phyloP scores from a whole-genome alignment of 805 yeast species.

The Wickerhamiella bombiphila region DNA sequence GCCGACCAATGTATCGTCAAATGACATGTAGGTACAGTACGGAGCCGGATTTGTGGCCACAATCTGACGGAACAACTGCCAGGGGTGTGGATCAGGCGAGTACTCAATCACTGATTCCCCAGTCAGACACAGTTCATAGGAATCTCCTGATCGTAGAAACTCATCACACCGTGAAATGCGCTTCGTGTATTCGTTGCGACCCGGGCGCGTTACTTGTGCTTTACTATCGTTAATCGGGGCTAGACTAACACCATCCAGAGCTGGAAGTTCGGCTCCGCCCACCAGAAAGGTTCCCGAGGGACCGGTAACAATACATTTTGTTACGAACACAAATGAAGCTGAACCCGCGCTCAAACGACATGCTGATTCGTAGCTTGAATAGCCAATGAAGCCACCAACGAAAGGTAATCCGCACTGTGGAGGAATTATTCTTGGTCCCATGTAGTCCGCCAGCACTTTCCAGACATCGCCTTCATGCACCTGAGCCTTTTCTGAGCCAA shows the following conservation, averaged over 20 bases:
- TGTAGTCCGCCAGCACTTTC: constrained; percentile 35
- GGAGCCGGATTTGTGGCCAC: constrained; percentile 79
- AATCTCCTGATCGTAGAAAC: constrained; percentile 62
- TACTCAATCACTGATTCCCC: constrained; percentile 44
- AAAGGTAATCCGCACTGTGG: constrained; percentile 44
- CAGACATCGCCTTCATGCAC: constrained; percentile 26
- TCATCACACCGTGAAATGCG: constrained; percentile 53
- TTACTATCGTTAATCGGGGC: constrained; percentile 6
- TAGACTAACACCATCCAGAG: background rate
- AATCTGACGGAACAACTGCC: constrained; percentile 68
- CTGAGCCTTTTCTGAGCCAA: constrained; percentile 7
- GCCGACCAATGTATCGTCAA: constrained; percentile 54
- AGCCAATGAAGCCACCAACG: constrained; percentile 82
- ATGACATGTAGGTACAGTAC: constrained; percentile 65
- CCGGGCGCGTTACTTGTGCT: constrained; percentile 29
- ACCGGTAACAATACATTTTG: constrained; percentile 6
- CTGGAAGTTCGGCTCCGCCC: background rate
- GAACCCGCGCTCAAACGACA: constrained; percentile 11
- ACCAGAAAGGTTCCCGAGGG: background rate
- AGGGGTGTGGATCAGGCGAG: constrained; percentile 27
- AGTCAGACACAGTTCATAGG: constrained; percentile 86
- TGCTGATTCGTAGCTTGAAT: constrained; percentile 75
- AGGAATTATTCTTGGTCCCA: constrained; percentile 25
- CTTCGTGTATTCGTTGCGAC: constrained; percentile 35
- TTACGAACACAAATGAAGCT: constrained; percentile 15